A percentile compares a stretch with the other conserved stretches of the same genome.
Conservation (phyloP, 352 stramenopile species). For the Globisporangium irregulare region DNA sequence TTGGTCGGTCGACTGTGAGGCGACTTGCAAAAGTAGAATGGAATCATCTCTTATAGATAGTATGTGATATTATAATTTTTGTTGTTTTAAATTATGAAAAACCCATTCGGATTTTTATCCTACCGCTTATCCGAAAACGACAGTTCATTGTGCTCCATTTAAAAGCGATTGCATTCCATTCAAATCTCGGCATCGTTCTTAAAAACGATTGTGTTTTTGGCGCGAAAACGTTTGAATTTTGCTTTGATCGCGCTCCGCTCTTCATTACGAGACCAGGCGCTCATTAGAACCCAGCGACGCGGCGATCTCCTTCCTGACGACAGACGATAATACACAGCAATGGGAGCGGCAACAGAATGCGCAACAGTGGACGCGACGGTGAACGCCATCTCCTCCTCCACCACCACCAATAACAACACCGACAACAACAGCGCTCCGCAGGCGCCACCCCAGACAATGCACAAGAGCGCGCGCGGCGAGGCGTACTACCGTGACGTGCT, state of each 20-base stretch:
- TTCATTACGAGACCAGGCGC: slow-evolving; percentile 6
- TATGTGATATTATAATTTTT: no score
- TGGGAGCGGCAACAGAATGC: slow-evolving; percentile 1
- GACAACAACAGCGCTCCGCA: neutral
- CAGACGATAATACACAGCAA: neutral
- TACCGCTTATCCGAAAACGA: neutral
- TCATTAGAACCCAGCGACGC: slow-evolving; percentile 3
- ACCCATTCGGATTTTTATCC: no score
- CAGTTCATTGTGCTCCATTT: neutral
- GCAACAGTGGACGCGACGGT: neutral
- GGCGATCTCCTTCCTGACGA: slow-evolving; percentile 4
- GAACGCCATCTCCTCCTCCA: neutral
- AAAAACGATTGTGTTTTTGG: neutral
- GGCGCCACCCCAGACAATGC: neutral
- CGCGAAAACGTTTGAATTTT: neutral
- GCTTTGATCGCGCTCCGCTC: neutral
- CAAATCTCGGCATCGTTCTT: neutral
- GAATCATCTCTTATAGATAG: no score
- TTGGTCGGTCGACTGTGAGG: no score
- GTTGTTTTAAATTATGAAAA: no score
- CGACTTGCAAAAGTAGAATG: no score
- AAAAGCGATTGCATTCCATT: neutral
- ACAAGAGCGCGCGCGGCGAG: slow-evolving; percentile 15
- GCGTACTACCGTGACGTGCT: slow-evolving; percentile 50
- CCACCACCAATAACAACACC: neutral